Evolutionary conservation across 345 rosid genomes (phyloP).

Genomic region (Gossypium rotundifolium): DNA sequence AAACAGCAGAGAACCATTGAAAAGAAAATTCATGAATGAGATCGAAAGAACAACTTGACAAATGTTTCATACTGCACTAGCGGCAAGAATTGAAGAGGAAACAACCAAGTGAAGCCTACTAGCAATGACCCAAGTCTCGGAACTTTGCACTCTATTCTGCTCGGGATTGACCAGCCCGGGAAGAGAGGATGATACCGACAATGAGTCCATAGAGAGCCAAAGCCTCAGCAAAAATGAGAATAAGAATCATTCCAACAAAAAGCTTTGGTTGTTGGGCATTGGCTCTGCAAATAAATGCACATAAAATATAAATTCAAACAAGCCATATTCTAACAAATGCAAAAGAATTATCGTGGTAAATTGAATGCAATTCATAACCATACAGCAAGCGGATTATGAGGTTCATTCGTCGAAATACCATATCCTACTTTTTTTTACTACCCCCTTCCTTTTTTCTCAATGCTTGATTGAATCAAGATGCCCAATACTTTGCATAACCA

Average conservation of each 20-base stretch:
- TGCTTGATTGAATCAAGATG: neutral
- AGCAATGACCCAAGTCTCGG: neutral
- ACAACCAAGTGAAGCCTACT: neutral
- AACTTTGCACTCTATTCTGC: constrained; percentile 11
- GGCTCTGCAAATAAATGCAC: constrained; percentile 24
- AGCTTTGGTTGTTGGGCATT: constrained; percentile 57
- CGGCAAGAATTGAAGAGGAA: neutral
- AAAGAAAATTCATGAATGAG: neutral
- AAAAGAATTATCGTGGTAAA: neutral
- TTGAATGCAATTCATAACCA: neutral
- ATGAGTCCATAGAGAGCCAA: constrained; percentile 52
- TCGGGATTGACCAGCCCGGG: constrained; percentile 21
- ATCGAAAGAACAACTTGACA: neutral
- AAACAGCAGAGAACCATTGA: neutral
- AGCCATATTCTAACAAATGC: neutral
- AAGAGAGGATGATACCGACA: constrained; percentile 51
- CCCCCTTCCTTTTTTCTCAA: neutral
- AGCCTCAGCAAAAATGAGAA: constrained; percentile 52
- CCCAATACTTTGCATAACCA: neutral
- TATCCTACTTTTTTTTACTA: neutral
- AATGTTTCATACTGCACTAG: constrained; percentile 1
- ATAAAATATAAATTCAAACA: constrained; percentile 2
- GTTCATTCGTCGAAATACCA: too few species aligned
- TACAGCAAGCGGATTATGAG: neutral
- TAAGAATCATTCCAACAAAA: constrained; percentile 54